Evolutionary conservation across 75 land plant genomes (phyloP).

Genomic region (Ceratopteris richardii): DNA sequence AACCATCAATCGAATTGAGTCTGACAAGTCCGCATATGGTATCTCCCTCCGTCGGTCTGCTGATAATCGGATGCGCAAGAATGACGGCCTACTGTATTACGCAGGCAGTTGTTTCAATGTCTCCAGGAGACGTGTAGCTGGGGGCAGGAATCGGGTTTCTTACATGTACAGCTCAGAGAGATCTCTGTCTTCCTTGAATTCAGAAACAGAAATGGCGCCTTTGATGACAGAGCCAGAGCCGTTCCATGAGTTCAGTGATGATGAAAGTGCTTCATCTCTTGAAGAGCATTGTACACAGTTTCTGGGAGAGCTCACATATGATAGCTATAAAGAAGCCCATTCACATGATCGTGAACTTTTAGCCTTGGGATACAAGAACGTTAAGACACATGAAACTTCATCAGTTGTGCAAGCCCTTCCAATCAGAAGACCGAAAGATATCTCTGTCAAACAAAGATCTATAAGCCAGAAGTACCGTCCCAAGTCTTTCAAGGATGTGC

Average conservation of each 20-base stretch:
- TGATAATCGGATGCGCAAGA: not conserved
- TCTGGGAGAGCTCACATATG: not conserved
- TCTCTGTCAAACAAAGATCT: slow-evolving; percentile 5
- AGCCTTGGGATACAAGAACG: too few relatives aligned
- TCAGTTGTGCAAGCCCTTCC: too few relatives aligned
- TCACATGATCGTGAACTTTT: not conserved
- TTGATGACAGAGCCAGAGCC: slow-evolving; percentile 8
- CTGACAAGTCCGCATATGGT: not conserved
- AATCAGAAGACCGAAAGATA: not conserved
- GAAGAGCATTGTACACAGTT: not conserved
- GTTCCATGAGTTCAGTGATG: slow-evolving; percentile 4
- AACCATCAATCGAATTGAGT: not conserved
- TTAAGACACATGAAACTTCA: too few relatives aligned
- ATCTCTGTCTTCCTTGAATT: slow-evolving; percentile 1
- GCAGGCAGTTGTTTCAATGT: slow-evolving; percentile 5
- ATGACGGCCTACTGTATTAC: not conserved
- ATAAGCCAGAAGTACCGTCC: slow-evolving; percentile 36
- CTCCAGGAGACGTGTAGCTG: not conserved
- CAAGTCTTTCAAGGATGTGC: slow-evolving; percentile 20
- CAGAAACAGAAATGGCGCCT: not conserved
- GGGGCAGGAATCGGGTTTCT: not conserved
- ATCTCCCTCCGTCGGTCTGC: not conserved
- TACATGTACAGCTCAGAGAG: slow-evolving; percentile 1
- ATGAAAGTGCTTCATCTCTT: not conserved
- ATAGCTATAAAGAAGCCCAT: not conserved